Evolutionary conservation across 208 protist species (phyloP), one percentile per base, ranked within the genome.

Genomic region (Wallacemonas sp.): DNA sequence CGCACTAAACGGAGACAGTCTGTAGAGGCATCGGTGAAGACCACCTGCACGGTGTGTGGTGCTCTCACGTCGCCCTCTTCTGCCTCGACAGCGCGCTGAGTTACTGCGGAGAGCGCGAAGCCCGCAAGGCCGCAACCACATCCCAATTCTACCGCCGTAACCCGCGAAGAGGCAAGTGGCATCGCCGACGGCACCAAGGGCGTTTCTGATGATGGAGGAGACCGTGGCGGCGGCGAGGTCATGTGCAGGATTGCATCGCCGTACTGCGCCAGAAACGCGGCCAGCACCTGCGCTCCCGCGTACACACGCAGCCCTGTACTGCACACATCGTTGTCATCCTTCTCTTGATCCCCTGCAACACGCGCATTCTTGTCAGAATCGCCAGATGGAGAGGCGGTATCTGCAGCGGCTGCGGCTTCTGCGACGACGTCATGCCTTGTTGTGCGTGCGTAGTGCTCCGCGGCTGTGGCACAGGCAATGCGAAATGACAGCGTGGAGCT

Each of bases 281-380:
- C 66, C 31, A 92, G 68, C 24, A 88, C 74, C 55, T 82, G 75
- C 5, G 78, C 86, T 1, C 86, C 82, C 51, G 88, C 82, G 58
- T 92, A 92, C 26, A 88, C 79, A 12, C 86, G 81, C 68, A 88
- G 77, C 2, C 86, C 86, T 1, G 86, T 92, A 19, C 63, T 77
- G 63, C 82, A 88, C 15, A 62, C 49, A 19, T 68, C 51, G 0
- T 28, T 54, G 41, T 34, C 28, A 41, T 6, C 14, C 36, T 41
- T 14, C 9, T 14, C 36, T 41, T 6, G 9, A 41, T 6, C 36
- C 36, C 14, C 36, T 14, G 36, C 14, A n/a, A n/a, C n/a, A n/a
- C n/a, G n/a, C n/a, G n/a, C n/a, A n/a, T n/a, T n/a, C n/a, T n/a
- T n/a, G n/a, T n/a, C n/a, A n/a, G n/a, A n/a, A n/a, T n/a, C n/a